Evolutionary conservation across 2,329 filamentous ascomycete species (phyloP).

Genomic region (Lachnellula cervina): DNA sequence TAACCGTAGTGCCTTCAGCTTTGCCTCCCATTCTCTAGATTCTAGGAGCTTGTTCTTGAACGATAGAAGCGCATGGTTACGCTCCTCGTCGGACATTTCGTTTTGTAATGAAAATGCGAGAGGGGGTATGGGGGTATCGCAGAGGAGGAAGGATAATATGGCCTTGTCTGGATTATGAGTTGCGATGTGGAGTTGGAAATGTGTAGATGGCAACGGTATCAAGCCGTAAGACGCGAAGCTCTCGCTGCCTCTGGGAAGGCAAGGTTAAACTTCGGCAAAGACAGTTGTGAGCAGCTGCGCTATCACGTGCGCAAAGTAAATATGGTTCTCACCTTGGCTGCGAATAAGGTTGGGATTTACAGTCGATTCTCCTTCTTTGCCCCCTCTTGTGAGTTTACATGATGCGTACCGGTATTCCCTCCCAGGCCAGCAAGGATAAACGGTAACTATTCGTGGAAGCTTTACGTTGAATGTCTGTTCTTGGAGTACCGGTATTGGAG

Average conservation of each 20-base stretch:
- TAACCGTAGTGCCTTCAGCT: constrained; percentile 87
- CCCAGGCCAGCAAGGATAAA: too few species aligned
- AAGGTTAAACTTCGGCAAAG: background rate
- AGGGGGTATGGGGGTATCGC: background rate
- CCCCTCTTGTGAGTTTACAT: too few species aligned
- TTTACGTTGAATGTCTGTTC: too few species aligned
- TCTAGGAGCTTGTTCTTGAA: constrained; percentile 83
- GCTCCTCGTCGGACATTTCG: constrained; percentile 44
- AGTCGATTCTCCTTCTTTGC: too few species aligned
- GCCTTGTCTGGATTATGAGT: background rate
- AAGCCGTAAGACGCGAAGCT: constrained; percentile 8
- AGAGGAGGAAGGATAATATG: background rate
- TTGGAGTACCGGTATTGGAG: too few species aligned
- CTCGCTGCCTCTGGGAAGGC: constrained; percentile 1
- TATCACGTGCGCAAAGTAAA: background rate
- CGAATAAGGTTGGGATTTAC: too few species aligned
- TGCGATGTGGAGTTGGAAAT: background rate
- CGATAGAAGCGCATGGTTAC: constrained; percentile 65
- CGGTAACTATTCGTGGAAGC: too few species aligned
- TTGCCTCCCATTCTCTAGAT: constrained; percentile 97
- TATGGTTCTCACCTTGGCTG: too few species aligned
- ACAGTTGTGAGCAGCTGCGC: background rate
- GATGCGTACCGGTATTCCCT: too few species aligned
- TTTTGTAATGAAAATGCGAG: background rate
- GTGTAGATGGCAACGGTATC: background rate